Conservation (phyloP, 2,329 filamentous ascomycete genomes). For the Lecanoromycetidae sp. region DNA sequence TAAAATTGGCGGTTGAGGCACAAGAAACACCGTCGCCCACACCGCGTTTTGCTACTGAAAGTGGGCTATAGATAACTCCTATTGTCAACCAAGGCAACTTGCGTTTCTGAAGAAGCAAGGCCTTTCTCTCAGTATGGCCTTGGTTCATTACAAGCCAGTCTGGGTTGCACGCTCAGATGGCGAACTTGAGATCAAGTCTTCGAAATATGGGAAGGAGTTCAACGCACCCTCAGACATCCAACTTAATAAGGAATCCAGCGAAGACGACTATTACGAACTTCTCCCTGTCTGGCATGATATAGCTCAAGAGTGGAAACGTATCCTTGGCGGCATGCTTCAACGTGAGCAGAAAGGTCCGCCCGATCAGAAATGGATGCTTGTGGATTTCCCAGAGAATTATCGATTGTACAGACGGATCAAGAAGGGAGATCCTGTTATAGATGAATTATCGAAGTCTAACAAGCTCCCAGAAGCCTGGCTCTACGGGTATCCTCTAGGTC, state of each 20-base stretch:
- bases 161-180: constrained; percentile 39
- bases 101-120: not conserved
- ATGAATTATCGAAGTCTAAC: constrained; percentile 35
- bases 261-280: constrained; percentile 43
- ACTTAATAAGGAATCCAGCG: constrained; percentile 41
- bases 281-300: constrained; percentile 40
- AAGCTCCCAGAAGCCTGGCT: constrained; percentile 44
- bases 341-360: constrained; percentile 30
- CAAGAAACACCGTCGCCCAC: too few relatives aligned
- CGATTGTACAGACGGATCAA: constrained; percentile 47
- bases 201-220: constrained; percentile 24
- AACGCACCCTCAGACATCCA: constrained; percentile 42
- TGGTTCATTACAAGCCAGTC: constrained; percentile 20
- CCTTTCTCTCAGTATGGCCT: constrained; percentile 1
- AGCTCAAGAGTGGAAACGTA: constrained; percentile 45
- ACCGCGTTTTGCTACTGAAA: too few relatives aligned
- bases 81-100: too few relatives aligned
- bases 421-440: constrained; percentile 29
- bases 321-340: constrained; percentile 47
- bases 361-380: constrained; percentile 32
- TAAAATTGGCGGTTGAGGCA: too few relatives aligned
- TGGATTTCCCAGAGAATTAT: constrained; percentile 44
- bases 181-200: constrained; percentile 30
- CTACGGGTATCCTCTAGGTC: constrained; percentile 46
- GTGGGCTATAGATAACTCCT: too few relatives aligned